Evolutionary conservation across 768 basidiomycete species (phyloP), one percentile per base, ranked within the genome.

Genomic region (Psilocybe sp.): DNA sequence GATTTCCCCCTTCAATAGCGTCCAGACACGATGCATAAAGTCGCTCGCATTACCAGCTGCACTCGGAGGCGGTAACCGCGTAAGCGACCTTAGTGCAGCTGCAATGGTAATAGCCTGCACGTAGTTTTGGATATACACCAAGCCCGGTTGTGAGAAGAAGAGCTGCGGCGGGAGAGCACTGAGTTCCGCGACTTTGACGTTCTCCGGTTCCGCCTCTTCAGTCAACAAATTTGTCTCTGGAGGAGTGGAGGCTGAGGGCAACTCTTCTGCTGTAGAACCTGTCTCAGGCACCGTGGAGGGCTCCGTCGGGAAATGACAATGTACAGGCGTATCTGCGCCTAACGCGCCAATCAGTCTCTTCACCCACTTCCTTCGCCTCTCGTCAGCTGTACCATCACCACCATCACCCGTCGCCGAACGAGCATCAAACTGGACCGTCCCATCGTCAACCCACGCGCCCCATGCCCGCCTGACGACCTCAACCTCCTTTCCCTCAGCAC

Each of bases 81-180:
- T 72, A 20, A 89, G 77, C 15, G 77, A 70, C 28, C 79, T 76
- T 35, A 90, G 67, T 6, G 81, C 72, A 3, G 85, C 84, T 18
- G 79, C 70, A 31, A 89, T 82, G 13, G 85, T 73, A 10, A 88
- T 71, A 4, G 86, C 87, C 60, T 90, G 87, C 5, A 89, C 64
- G 56, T 80, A 77, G 55, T 90, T 87, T 63, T 90, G 87, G 11
- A 81, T 57, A 59, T 75, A 77, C 38, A 85, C 60, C 0, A 89
- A 69, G 5, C 72, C 63, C 1, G 81, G 81, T 4, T 71, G 59
- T 1, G 73, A 72, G 60, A 89, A 81, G 57, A 88, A 79, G 53
- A 89, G 78, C 32, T 81, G 79, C 0, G 86, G 84, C 1, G 88
- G 87, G 13, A 89, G 70, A 16, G 54, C 50, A 52, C 87, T 84